Percentiles rank a stretch among this genome's conserved stretches.
Conservation (phyloP, 371 early-diverging fungal genomes). For the Mucor racemosus region DNA sequence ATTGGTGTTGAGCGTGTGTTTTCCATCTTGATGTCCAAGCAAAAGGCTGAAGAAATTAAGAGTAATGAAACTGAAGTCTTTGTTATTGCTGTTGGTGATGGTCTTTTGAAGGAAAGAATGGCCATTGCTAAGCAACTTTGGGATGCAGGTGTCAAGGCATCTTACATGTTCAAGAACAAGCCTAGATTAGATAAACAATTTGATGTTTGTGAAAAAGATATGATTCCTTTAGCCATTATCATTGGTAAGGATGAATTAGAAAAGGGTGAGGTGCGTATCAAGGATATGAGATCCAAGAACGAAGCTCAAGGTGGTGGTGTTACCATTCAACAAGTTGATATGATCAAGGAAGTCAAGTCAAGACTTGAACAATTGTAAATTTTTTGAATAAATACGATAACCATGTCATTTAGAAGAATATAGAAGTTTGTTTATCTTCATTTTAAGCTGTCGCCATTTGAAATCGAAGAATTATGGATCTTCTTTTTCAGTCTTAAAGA, state of each 20-base stretch:
- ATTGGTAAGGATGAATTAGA: slow-evolving; percentile 87
- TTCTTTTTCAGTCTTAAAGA: background rate
- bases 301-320: slow-evolving; percentile 67
- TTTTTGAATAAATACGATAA: background rate
- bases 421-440: background rate
- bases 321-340: slow-evolving; percentile 60
- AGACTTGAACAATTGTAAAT: slow-evolving; percentile 35
- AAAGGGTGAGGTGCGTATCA: slow-evolving; percentile 81
- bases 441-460: too few species aligned
- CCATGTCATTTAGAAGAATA: background rate
- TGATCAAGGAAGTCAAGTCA: slow-evolving; percentile 68
- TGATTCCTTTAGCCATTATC: slow-evolving; percentile 90
- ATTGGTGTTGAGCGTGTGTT: slow-evolving; percentile 98
- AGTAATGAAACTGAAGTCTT: slow-evolving; percentile 88
- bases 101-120: slow-evolving; percentile 95
- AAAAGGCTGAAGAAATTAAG: slow-evolving; percentile 67
- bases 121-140: slow-evolving; percentile 84
- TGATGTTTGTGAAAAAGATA: slow-evolving; percentile 80
- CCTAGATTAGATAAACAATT: slow-evolving; percentile 86
- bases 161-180: slow-evolving; percentile 91
- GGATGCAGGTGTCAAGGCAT: slow-evolving; percentile 82
- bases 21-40: slow-evolving; percentile 79
- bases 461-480: too few species aligned
- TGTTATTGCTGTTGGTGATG: slow-evolving; percentile 87
- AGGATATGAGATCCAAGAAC: slow-evolving; percentile 79